These are phyloP conservation scores for Paramecium tetraurelia DNA, from an alignment of 73 alveolate genomes.

Conservation along the genomic window DNA sequence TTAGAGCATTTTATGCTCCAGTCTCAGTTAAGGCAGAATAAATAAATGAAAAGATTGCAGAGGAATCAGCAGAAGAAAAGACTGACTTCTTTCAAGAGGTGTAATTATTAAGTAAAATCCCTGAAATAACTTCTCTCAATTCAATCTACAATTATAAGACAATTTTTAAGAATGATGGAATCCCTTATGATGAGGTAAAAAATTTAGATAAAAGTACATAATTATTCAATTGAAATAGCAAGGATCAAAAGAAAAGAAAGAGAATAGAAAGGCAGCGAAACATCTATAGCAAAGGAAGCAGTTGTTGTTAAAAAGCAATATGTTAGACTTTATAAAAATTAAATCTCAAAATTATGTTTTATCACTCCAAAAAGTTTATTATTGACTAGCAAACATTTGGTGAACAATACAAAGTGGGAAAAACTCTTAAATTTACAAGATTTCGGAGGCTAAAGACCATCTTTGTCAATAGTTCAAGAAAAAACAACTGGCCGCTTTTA, in stretches of 20 bases:
- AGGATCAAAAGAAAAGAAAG: conserved; percentile 2
- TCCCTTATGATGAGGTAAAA: conserved; percentile 6
- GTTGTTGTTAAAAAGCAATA: conserved; percentile 21
- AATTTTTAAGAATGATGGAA: conserved; percentile 21
- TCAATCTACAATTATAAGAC: conserved; percentile 1
- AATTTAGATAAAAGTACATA: background rate
- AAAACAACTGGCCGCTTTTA: conserved; percentile 41
- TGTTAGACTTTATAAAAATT: background rate
- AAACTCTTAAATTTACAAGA: background rate
- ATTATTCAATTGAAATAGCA: background rate
- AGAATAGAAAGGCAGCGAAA: background rate
- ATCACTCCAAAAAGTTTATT: background rate
- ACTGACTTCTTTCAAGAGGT: conserved; percentile 7
- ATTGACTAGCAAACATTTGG: background rate
- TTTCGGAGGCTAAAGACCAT: conserved; percentile 6
- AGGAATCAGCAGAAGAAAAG: background rate
- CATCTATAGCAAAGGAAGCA: background rate
- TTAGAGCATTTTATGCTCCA: background rate
- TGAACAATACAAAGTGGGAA: background rate
- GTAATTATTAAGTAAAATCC: background rate
- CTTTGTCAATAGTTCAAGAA: conserved; percentile 17
- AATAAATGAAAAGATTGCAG: background rate
- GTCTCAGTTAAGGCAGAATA: background rate
- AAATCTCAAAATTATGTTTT: background rate
- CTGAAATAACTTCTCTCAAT: background rate